Base-by-base conservation (phyloP, 805 yeast species). In the Kuraishia hungarica region DNA sequence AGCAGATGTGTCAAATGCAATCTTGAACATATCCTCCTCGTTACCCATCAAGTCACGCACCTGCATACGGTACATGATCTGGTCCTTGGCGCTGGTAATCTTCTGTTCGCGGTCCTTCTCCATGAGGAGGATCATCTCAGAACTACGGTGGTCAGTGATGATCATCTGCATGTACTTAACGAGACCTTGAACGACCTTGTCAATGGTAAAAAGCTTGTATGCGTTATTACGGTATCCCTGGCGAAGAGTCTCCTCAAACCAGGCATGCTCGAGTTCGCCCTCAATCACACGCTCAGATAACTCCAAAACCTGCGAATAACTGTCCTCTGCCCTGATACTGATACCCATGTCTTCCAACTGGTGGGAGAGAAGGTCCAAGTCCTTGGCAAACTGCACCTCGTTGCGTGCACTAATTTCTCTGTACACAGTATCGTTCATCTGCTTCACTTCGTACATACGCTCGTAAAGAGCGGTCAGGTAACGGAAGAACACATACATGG, bases 221-320 rank as follows among this genome's bases (percentile, higher is more conserved):
- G 98, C 99, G 58, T 85, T 86, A 72, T 93, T 94, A 64, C 94
- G 82, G 73, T 88, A 94, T 0, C 96, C 97, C 75, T 93, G 97
- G 59, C 99, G 89, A 57, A 94, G 72, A 19, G 96, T 81, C 70
- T 94, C 99, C 73, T 94, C 99, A 68, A 88, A 96, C 87, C 91
- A 85, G 69, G 87, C 94, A 59, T 89, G 96, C 65, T 94, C 99
- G 52, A 94, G 72, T 43, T 90, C 94, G 28, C 96, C 96, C 60
- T 89, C 94, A 60, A 94, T 86, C 53, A 90, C 75, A 59, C 83
- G 81, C 60, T 83, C 89, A 56, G 96, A 82, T 55, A 94, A 76
- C 2, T 74, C 76, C 56, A 94, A 73, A n/a, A 90, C 80, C 69
- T 93, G 97, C 39, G 77, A 73, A 68, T 94, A 94, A 43, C 89